Conservation (phyloP, 2,329 filamentous ascomycete species). For the Thelonectria rubi region DNA sequence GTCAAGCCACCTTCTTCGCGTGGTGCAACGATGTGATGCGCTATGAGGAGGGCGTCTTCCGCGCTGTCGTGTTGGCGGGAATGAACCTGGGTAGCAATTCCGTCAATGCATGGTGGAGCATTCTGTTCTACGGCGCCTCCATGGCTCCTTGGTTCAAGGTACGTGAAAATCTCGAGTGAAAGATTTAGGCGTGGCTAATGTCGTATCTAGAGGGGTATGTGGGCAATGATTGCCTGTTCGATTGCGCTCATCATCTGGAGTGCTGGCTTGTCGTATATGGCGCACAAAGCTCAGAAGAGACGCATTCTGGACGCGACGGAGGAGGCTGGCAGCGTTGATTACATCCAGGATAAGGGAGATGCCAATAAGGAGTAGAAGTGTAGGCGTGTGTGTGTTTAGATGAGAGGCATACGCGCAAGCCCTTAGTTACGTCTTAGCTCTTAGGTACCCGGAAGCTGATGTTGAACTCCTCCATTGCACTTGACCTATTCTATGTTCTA, state of each 20-base stretch:
- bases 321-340: slow-evolving; percentile 2
- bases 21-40: slow-evolving; percentile 78
- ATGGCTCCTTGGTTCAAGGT: slow-evolving; percentile 73
- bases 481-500: too few relatives aligned
- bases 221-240: slow-evolving; percentile 73
- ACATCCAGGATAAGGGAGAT: not conserved
- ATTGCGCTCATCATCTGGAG: slow-evolving; percentile 70
- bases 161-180: slow-evolving; percentile 42
- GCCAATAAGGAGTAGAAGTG: not conserved
- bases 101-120: slow-evolving; percentile 78
- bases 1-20: slow-evolving; percentile 78
- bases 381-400: too few relatives aligned
- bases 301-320: not conserved
- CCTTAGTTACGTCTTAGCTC: too few relatives aligned
- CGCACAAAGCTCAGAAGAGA: slow-evolving; percentile 17
- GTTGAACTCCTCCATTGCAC: too few relatives aligned
- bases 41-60: slow-evolving; percentile 68
- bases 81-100: slow-evolving; percentile 77
- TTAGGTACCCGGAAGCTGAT: too few relatives aligned
- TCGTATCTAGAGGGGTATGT: slow-evolving; percentile 67
- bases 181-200: slow-evolving; percentile 12
- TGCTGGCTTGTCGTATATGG: slow-evolving; percentile 56
- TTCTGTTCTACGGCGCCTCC: slow-evolving; percentile 74
- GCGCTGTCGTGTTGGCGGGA: slow-evolving; percentile 73
- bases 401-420: too few relatives aligned